Evolutionary conservation across 163 green algal genomes (phyloP).

Genomic region (Scenedesmus sp.): DNA sequence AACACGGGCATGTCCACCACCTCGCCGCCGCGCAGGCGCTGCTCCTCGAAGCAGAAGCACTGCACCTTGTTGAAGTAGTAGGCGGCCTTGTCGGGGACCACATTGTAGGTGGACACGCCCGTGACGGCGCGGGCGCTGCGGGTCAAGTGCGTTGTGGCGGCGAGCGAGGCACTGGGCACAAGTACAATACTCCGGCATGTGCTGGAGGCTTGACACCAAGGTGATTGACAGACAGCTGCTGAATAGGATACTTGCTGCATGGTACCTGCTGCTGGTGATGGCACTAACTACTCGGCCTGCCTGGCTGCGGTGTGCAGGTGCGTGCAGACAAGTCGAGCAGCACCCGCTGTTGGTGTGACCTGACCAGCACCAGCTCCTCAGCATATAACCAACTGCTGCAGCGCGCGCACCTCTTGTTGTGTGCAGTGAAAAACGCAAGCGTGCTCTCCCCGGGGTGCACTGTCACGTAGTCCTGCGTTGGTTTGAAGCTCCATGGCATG

Average conservation of each 20-base stretch:
- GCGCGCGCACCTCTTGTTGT: conserved; percentile 80
- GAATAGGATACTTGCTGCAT: too few species aligned
- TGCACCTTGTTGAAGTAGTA: conserved; percentile 99
- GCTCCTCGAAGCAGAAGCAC: conserved; percentile 99
- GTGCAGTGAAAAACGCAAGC: conserved; percentile 97
- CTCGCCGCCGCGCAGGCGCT: conserved; percentile 82
- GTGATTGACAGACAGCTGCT: too few species aligned
- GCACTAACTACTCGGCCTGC: too few species aligned
- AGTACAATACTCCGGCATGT: too few species aligned
- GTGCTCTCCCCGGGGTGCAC: conserved; percentile 93
- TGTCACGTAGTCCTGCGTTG: conserved; percentile 84
- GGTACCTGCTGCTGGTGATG: too few species aligned
- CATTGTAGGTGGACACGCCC: conserved; percentile 98
- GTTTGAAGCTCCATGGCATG: conserved; percentile 96
- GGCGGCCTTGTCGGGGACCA: conserved; percentile 87
- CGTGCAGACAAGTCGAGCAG: too few species aligned
- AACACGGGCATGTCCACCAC: conserved; percentile 96
- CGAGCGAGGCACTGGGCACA: not conserved
- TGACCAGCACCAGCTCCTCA: not conserved
- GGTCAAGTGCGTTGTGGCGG: not conserved
- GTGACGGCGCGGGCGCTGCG: conserved; percentile 91
- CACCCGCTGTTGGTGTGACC: not conserved
- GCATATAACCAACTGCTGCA: not conserved
- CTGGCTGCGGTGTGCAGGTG: too few species aligned
- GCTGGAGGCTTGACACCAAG: too few species aligned